phyloP scores from a whole-genome alignment of 2,329 filamentous ascomycete species.

The Reticulascus tulasneorum region DNA sequence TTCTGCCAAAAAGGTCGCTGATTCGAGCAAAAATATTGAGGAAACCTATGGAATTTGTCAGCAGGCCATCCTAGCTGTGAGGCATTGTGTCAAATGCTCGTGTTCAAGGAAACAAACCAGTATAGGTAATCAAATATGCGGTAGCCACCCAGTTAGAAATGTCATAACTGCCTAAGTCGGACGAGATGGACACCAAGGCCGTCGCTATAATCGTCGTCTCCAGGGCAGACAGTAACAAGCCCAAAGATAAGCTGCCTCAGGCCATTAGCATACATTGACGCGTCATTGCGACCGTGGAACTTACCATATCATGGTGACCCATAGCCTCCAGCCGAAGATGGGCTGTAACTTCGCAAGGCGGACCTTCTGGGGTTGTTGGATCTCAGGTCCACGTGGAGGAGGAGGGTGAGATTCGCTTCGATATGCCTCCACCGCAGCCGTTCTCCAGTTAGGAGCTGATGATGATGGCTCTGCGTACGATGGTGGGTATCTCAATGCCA shows the following conservation, averaged over 20 bases:
- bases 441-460: no score
- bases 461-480: no score
- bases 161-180: background rate
- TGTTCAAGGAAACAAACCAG: no score
- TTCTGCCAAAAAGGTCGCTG: slow-evolving; percentile 41
- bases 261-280: background rate
- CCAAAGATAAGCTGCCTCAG: background rate
- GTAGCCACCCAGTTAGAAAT: slow-evolving; percentile 2
- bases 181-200: background rate
- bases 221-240: background rate
- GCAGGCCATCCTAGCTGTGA: no score
- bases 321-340: slow-evolving; percentile 2
- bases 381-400: no score
- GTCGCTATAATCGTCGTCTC: slow-evolving; percentile 3
- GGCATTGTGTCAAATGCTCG: no score
- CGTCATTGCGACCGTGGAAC: background rate
- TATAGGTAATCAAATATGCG: background rate
- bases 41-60: no score
- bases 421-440: no score
- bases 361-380: no score
- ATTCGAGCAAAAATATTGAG: slow-evolving; percentile 37
- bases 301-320: background rate
- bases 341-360: no score
- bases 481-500: no score
- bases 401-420: no score